Evolutionary conservation across 2,329 filamentous ascomycete species (phyloP).

Genomic region (Raffaelea deltoideospora): DNA sequence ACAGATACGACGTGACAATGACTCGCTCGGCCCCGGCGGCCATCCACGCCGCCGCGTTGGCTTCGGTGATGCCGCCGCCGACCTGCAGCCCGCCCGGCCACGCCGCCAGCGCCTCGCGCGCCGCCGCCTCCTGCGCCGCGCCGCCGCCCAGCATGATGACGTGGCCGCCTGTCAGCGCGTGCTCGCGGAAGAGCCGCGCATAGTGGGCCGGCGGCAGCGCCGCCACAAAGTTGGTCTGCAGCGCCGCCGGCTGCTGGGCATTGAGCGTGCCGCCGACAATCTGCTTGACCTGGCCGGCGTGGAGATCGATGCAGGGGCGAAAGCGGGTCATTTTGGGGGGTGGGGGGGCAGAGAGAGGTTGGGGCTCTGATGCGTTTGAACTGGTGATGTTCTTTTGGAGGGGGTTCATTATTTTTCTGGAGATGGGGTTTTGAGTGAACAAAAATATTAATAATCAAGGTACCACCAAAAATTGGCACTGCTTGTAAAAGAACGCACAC

Average conservation of each 20-base stretch:
- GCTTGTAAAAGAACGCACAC: no score
- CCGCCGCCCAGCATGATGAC: constrained; percentile 77
- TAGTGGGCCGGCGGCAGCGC: constrained; percentile 69
- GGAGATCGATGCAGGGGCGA: constrained; percentile 90
- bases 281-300: constrained; percentile 95
- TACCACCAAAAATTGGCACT: not conserved
- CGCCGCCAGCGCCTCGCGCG: constrained; percentile 56
- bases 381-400: not conserved
- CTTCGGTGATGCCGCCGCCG: constrained; percentile 81
- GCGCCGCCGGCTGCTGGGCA: constrained; percentile 37
- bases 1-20: constrained; percentile 92
- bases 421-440: not conserved
- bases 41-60: constrained; percentile 77
- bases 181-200: constrained; percentile 63
- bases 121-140: constrained; percentile 69
- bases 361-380: no score
- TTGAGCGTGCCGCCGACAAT: constrained; percentile 91
- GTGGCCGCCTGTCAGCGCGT: constrained; percentile 64
- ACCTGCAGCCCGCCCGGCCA: constrained; percentile 79
- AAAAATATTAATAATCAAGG: not conserved
- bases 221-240: constrained; percentile 90
- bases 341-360: not conserved
- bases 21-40: constrained; percentile 82
- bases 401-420: not conserved
- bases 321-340: constrained; percentile 61